Base-by-base conservation (phyloP, 495 filamentous ascomycete species). In the Talaromyces wortmannii region DNA sequence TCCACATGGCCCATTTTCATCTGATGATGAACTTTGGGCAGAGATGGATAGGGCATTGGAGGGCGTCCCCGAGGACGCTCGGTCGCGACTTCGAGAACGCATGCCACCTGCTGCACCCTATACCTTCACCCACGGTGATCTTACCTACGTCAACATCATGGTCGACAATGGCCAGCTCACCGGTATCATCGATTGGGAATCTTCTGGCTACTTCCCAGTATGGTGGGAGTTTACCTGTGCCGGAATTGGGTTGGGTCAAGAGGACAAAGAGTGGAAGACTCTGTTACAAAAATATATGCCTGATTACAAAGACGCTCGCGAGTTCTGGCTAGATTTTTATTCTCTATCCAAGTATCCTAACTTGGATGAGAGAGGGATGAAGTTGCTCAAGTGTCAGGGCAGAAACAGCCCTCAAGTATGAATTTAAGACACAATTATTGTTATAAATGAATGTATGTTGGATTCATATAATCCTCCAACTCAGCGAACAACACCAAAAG, bases 151-250 rank as follows among this genome's bases (percentile, higher is more conserved):
- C 16, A 70, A 71, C 32, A 64, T 71, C 43, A 67, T 73, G 32
- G 61, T 71, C 11, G 36, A 61, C 0, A 53, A 59, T 44, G 57
- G 60, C 4, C 45, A 58, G 29, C 45, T 71, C 12, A 59, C 54
- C 0, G 68, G 60, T 13, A 64, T 66, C 2, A 57, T 74, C 17
- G 70, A 74, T 33, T 68, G 70, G 68, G 68, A 71, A 48, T 32
- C 23, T 23, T 60, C 66, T 10, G 67, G 68, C 6, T 71, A 64
- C 42, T 66, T 59, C 31, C 70, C 65, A 17, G 59, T 63, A 8
- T 69, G 68, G 68, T 64, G 62, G 65, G 63, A 73, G 55, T 74
- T 63, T 56, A 31, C 52, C 12, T 56, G 53, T 44, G 36, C 54
- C 16, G 32, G 29, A 13, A 15, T 63, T 45, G 23, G 50, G 3